Evolutionary conservation across 495 filamentous ascomycete species (phyloP), one percentile per base, ranked within the genome.

Genomic region (Tuber indicum): DNA sequence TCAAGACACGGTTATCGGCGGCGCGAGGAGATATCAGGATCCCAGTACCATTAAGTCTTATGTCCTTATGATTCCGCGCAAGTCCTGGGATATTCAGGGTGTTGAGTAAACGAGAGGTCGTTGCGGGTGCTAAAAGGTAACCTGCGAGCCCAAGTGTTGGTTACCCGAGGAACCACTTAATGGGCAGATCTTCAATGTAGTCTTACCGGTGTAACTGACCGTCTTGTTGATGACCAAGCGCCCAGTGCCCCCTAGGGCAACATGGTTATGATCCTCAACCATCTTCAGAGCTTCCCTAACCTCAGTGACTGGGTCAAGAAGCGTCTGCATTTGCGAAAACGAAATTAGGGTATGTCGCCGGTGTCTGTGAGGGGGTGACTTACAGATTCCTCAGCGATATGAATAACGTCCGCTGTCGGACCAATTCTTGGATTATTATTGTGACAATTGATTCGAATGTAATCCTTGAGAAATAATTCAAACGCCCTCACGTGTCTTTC

Each of bases 31-130:
- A 91, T 81, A 99, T 98, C 74, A 98, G 87, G 80, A 99, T 94
- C 83, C 90, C 94, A 85, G 96, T 97, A 72, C 92, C 95, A 82
- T 97, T 90, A 81, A 89, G 90, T 77, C 92, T 94, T 75, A 98
- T 84, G 45, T 97, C 93, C 49, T 84, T 84, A 32, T 90, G 86
- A 46, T 84, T 84, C 32, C 89, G 86, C 39, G 87, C 82, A 46
- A 86, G 83, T 80, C 88, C 85, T 10, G 91, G 91, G 26, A 89
- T 85, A 70, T 92, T 86, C 62, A 91, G 85, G 72, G 94, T 88
- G 3, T 87, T 86, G 71, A 93, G 88, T 32, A 99, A 86, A 70
- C 88, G 88, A 76, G 91, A 88, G 7, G 91, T 91, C 81, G 93
- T 92, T 44, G 88, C 82, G 70, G 88, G 86, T 41, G 88, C 87